Evolutionary conservation across 1,139 yeast species (phyloP).

Genomic region (Nakaseomyces kungkrabaensis): DNA sequence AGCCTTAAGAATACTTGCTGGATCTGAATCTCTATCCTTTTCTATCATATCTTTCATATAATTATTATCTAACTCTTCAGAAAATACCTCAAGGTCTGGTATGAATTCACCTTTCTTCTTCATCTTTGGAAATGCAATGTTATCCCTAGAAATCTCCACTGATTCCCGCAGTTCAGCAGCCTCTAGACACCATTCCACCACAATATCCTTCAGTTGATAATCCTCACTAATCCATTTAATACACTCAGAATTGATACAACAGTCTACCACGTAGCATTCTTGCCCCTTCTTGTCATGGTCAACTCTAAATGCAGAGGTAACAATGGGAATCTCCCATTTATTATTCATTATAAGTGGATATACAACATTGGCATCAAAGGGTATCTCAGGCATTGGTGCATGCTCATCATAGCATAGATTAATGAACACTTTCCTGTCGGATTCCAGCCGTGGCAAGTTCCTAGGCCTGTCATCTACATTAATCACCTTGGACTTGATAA

Average conservation of each 20-base stretch:
- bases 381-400: slow-evolving; percentile 49
- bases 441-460: slow-evolving; percentile 1
- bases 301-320: slow-evolving; percentile 45
- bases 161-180: slow-evolving; percentile 48
- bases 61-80: slow-evolving; percentile 13
- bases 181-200: slow-evolving; percentile 45
- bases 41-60: slow-evolving; percentile 11
- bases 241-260: slow-evolving; percentile 56
- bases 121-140: slow-evolving; percentile 47
- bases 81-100: slow-evolving; percentile 16
- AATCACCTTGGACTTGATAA: slow-evolving; percentile 1
- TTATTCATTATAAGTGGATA: slow-evolving; percentile 59
- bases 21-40: slow-evolving; percentile 10
- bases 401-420: slow-evolving; percentile 60
- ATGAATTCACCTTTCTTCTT: slow-evolving; percentile 42
- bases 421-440: slow-evolving; percentile 59
- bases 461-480: neutral
- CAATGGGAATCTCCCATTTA: slow-evolving; percentile 78
- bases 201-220: slow-evolving; percentile 29
- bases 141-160: slow-evolving; percentile 35
- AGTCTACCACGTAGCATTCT: slow-evolving; percentile 58
- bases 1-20: slow-evolving; percentile 14
- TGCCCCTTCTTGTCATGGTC: slow-evolving; percentile 63
- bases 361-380: slow-evolving; percentile 47
- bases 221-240: slow-evolving; percentile 55